Conservation (phyloP, 192 early-diverging fungal genomes). For the Linnemannia hyalina region DNA sequence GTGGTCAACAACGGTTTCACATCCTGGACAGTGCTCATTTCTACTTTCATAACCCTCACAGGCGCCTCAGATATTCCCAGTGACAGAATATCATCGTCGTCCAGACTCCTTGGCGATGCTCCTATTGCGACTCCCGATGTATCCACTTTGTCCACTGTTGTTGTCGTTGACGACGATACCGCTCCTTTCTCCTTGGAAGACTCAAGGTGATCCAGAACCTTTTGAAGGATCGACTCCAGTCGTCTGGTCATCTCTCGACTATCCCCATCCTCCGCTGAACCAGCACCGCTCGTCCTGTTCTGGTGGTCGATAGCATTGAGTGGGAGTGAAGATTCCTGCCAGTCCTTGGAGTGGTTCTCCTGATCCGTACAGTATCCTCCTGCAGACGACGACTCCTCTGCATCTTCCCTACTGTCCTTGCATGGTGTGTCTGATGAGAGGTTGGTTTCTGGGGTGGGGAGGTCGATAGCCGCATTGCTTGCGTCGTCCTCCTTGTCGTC, state of each 20-base stretch:
- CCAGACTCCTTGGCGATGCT: background rate
- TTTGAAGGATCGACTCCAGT: constrained; percentile 18
- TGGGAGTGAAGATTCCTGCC: background rate
- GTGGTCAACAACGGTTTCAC: background rate
- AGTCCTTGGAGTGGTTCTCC: background rate
- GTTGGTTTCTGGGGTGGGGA: background rate
- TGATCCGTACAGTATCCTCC: background rate
- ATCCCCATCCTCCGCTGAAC: background rate
- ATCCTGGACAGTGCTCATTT: background rate
- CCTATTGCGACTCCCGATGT: background rate
- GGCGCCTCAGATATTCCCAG: constrained; percentile 22
- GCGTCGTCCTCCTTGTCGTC: background rate
- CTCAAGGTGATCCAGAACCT: constrained; percentile 3
- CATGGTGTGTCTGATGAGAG: background rate
- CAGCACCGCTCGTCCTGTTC: background rate
- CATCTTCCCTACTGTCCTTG: background rate
- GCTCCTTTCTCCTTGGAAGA: background rate
- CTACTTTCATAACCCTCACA: constrained; percentile 13
- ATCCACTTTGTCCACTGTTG: background rate
- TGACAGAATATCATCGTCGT: constrained; percentile 18
- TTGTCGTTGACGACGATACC: too few relatives aligned
- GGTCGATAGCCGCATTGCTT: background rate
- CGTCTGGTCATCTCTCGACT: background rate
- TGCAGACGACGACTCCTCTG: too few relatives aligned
- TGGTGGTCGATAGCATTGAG: background rate